Conservation (phyloP, 1,139 yeast species). For the Zygosaccharomyces sapae region DNA sequence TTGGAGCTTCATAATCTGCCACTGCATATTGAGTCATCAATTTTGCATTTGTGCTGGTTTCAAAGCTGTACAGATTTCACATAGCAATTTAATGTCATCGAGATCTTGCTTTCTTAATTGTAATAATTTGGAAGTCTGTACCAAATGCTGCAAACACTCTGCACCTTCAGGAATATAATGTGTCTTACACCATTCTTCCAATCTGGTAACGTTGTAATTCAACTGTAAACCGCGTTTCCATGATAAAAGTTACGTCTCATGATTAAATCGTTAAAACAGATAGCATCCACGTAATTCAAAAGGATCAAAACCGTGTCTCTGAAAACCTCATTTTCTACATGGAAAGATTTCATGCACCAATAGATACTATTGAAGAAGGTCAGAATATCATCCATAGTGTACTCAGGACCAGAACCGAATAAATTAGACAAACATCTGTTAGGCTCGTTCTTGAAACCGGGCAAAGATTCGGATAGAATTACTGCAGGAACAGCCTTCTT, state of each 20-base stretch:
- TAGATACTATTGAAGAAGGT: conserved; percentile 85
- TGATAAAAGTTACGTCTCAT: conserved; percentile 92
- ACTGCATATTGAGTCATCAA: conserved; percentile 83
- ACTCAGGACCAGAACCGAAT: conserved; percentile 62
- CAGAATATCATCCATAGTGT: conserved; percentile 92
- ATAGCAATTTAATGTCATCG: conserved; percentile 87
- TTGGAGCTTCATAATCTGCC: conserved; percentile 96
- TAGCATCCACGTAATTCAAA: conserved; percentile 83
- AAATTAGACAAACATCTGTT: conserved; percentile 83
- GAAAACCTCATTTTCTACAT: conserved; percentile 79
- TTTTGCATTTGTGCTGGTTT: conserved; percentile 94
- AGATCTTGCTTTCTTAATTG: conserved; percentile 87
- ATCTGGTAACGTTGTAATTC: conserved; percentile 90
- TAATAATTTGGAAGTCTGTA: conserved; percentile 89
- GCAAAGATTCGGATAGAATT: conserved; percentile 87
- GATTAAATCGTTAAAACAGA: conserved; percentile 90
- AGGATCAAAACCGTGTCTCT: conserved; percentile 82
- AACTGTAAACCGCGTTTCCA: conserved; percentile 98
- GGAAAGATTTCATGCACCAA: conserved; percentile 92
- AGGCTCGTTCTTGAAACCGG: conserved; percentile 88
- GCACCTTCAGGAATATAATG: conserved; percentile 90
- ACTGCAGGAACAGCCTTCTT: conserved; percentile 95
- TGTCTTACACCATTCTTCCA: conserved; percentile 98
- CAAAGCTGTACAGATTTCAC: conserved; percentile 94
- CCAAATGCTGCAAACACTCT: conserved; percentile 78